Evolutionary conservation across 78 protist genomes (phyloP).

Genomic region (Guillardia theta): DNA sequence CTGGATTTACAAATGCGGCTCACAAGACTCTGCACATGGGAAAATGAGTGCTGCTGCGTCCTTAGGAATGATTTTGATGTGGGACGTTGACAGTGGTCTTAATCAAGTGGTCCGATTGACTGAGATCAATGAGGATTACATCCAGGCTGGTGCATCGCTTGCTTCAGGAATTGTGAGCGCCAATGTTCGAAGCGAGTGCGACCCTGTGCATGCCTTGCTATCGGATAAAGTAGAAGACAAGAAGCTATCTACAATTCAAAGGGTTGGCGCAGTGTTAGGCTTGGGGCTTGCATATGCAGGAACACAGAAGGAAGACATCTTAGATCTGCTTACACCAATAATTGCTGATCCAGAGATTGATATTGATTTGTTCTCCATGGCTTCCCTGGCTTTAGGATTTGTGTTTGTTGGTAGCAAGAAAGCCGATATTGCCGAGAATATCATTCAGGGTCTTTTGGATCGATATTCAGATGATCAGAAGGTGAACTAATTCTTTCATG

Average conservation of each 20-base stretch:
- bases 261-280: conserved; percentile 64
- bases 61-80: conserved; percentile 88
- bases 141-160: conserved; percentile 94
- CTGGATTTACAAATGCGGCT: conserved; percentile 71
- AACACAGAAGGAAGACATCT: conserved; percentile 36
- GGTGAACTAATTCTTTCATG: no score
- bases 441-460: conserved; percentile 56
- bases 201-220: conserved; percentile 86
- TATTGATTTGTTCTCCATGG: conserved; percentile 79
- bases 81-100: conserved; percentile 95
- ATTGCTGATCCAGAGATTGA: conserved; percentile 58
- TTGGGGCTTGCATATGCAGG: conserved; percentile 72
- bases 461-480: neutral
- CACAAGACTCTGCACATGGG: conserved; percentile 87
- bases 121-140: conserved; percentile 70
- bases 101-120: conserved; percentile 79
- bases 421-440: conserved; percentile 61
- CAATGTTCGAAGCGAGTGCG: conserved; percentile 82
- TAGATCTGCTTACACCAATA: conserved; percentile 49
- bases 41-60: conserved; percentile 93
- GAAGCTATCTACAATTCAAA: neutral
- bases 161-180: conserved; percentile 78
- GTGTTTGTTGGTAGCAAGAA: conserved; percentile 86
- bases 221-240: conserved; percentile 49
- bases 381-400: conserved; percentile 87